Conservation (phyloP, 805 yeast genomes). For the Nakazawaea wyomingensis region DNA sequence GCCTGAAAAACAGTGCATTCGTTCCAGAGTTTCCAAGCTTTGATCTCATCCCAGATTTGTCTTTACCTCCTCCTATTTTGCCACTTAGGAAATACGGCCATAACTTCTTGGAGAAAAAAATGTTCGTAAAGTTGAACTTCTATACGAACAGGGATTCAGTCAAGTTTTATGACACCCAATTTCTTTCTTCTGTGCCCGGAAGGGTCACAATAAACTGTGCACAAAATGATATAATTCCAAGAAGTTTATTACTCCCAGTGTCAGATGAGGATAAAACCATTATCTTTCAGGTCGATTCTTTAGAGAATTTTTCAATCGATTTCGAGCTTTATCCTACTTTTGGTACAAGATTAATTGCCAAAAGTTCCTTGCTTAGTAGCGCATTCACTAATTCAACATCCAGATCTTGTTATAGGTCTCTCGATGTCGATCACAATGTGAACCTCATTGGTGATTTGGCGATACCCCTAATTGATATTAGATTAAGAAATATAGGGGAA, state of each 20-base stretch:
- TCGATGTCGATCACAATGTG: constrained; percentile 34
- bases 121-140: constrained; percentile 72
- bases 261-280: constrained; percentile 58
- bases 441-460: constrained; percentile 33
- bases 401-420: constrained; percentile 17
- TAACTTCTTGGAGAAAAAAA: constrained; percentile 86
- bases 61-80: constrained; percentile 93
- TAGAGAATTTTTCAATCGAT: constrained; percentile 70
- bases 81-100: constrained; percentile 95
- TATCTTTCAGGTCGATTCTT: constrained; percentile 78
- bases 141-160: constrained; percentile 43
- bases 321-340: constrained; percentile 91
- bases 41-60: constrained; percentile 83
- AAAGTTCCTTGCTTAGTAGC: constrained; percentile 71
- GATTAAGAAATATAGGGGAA: constrained; percentile 79
- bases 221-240: constrained; percentile 78
- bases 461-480: constrained; percentile 75
- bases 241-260: constrained; percentile 77
- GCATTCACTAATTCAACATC: constrained; percentile 30
- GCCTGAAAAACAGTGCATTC: not conserved
- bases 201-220: constrained; percentile 77
- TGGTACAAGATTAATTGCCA: constrained; percentile 89
- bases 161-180: constrained; percentile 38
- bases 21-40: constrained; percentile 30
- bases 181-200: constrained; percentile 55